These are phyloP conservation scores for Aphanomyces cochlioides DNA, from an alignment of 352 stramenopile genomes.

Conservation along the genomic window DNA sequence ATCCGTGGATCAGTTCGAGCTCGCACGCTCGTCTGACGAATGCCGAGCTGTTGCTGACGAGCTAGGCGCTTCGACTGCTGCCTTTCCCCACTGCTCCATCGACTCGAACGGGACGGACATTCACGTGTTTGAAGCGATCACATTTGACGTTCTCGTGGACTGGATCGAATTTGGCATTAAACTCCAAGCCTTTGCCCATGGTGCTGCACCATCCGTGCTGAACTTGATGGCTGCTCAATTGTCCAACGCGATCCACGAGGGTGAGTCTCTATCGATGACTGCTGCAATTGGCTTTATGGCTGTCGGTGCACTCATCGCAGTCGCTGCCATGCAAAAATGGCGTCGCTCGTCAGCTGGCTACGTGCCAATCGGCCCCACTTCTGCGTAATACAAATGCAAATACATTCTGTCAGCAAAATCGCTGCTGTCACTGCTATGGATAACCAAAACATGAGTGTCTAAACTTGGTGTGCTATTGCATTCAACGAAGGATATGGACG, in stretches of 20 bases:
- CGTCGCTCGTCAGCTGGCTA: background rate
- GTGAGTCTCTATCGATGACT: background rate
- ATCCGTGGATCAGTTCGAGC: background rate
- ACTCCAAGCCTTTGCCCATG: background rate
- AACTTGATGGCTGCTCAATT: background rate
- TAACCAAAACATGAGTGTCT: too few species aligned
- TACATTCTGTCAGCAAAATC: too few species aligned
- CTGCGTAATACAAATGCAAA: background rate
- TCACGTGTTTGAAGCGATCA: background rate
- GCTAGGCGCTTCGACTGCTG: background rate
- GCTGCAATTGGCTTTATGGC: background rate
- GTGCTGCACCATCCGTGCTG: too few species aligned
- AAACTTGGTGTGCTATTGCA: too few species aligned
- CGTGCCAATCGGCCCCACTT: background rate
- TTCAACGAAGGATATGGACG: too few species aligned
- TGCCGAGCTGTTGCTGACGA: constrained; percentile 1
- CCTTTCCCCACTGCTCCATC: background rate
- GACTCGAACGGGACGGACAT: constrained; percentile 4
- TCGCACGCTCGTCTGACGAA: background rate
- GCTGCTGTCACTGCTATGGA: too few species aligned
- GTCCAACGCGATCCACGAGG: background rate
- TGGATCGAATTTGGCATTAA: constrained; percentile 8
- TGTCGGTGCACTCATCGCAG: background rate
- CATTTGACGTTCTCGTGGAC: background rate
- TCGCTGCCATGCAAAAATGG: background rate